Evolutionary conservation across 176 grass and related monocot species (phyloP), one percentile per base, ranked within the genome.

Genomic region (Cymbopogon citratus): DNA sequence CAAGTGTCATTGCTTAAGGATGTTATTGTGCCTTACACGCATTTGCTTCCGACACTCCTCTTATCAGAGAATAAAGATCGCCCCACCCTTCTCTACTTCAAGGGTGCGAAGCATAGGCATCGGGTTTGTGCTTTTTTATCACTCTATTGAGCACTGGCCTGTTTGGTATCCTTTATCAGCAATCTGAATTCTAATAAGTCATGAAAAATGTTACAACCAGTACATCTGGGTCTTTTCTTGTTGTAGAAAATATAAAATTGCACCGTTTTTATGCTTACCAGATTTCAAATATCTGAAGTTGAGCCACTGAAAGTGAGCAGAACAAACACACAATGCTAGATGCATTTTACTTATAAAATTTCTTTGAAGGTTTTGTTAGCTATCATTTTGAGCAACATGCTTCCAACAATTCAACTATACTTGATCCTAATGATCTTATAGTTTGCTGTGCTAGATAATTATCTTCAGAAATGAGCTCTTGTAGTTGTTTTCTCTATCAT

Each of bases 1-100:
- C 88, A 98, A 85, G 95, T 98, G 24, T 95, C 95, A 63, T 86
- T 94, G 62, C 90, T 94, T 38, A 98, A 98, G 82, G 95, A 98
- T 84, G 82, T 98, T 25, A 98, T 98, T 80, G 86, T 98, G 75
- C 95, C 95, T 36, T 98, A 98, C 84, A 98, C 92, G 4, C 95
- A 95, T 90, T 82, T 98, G 74, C 85, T 98, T 13, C 92, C 92
- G 43, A 93, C 84, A 43, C 59, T 98, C 38, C 73, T 44, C 49
- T 35, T 98, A 43, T 90, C 82, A 27, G 87, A 93, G 77, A 76
- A 88, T 69, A 84, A 40, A 46, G 67, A 68, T 69, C 90, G 95
- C 0, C 66, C 77, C 64, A 95, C 79, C 43, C 89, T 98, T 81
- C 67, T 98, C 25, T 98, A 95, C 73, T 98, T 98, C 79, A 98